These are phyloP conservation scores for Microsporum audouinii DNA, from an alignment of 2,329 filamentous ascomycete genomes.

Conservation along the genomic window DNA sequence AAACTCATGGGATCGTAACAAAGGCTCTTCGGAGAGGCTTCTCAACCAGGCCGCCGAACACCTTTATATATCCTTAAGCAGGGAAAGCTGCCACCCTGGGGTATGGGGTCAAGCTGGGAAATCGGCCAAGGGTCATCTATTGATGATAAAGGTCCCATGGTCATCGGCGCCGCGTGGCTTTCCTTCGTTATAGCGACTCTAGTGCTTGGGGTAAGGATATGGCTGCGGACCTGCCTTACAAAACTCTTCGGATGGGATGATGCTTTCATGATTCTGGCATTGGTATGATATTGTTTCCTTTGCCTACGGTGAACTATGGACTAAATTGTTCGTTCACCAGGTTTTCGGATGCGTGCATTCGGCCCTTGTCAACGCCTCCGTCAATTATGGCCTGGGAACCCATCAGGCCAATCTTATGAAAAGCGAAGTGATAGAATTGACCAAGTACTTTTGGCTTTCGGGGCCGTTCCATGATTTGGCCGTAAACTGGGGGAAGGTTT, in stretches of 20 bases:
- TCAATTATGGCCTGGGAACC: conserved; percentile 6
- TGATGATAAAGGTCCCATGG: conserved; percentile 7
- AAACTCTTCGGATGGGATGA: conserved; percentile 9
- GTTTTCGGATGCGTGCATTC: conserved; percentile 5
- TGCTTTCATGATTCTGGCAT: conserved; percentile 9
- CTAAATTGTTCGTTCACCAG: neutral
- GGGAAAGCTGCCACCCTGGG: neutral
- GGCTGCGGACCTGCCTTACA: conserved; percentile 1
- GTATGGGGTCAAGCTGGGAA: neutral
- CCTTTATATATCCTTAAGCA: neutral
- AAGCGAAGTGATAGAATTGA: conserved; percentile 7
- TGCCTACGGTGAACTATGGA: neutral
- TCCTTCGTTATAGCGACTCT: conserved; percentile 4
- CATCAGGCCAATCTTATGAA: conserved; percentile 7
- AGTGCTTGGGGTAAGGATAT: conserved; percentile 6
- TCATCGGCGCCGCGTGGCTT: conserved; percentile 5
- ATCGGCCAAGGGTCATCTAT: neutral
- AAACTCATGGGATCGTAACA: neutral
- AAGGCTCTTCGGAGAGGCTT: neutral
- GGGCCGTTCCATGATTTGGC: conserved; percentile 8
- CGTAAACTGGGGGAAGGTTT: conserved; percentile 11
- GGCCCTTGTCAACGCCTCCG: conserved; percentile 2
- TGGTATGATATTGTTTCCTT: conserved; percentile 6
- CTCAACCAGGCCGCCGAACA: neutral
- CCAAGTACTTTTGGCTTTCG: conserved; percentile 10